Base-by-base conservation (phyloP, 768 basidiomycete genomes). In the Mycena sanguinolenta region DNA sequence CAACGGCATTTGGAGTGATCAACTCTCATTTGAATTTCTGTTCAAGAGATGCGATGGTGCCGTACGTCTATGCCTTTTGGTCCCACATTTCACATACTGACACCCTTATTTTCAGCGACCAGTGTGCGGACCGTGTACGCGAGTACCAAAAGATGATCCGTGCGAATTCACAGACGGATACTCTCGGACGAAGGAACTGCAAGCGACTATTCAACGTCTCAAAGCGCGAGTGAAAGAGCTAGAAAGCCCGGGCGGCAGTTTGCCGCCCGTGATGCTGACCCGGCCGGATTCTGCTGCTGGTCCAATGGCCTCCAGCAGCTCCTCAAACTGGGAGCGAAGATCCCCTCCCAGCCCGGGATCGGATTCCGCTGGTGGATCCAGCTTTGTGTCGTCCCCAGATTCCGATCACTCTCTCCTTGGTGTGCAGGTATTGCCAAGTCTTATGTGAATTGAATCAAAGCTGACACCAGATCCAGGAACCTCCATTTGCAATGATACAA, bases 161-260 rank as follows among this genome's bases (percentile, higher is more conserved):
- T 87, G 86, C 58, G 85, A 87, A 76, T 87, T 85, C 66, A 80
- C 81, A 0, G 85, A 86, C 58, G 82, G 78, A 2, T 74, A 74
- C 21, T 80, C 86, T 0, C 78, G 78, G 13, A 86, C 81, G 2
- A 75, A 86, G 59, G 74, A 78, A 1, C 73, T 87, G 14, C 83
- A 87, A 69, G 81, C 82, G 16, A 77, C 84, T 0, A 73, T 87
- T 17, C 69, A 76, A 0, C 79, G 80, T 42, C 75, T 87, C 32
- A 78, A 80, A 69, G 77, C 80, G 7, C 80, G 85, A 23, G 76
- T 87, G 1, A 73, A 70, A 25, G 83, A 83, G 25, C 49, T 83
- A 17, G 83, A 83, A 72, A 63, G 79, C 38, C 79, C 80, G 0
- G 71, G 69, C 0, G 28, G 17, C 14, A 23, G 34, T 0, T 65